Base-by-base conservation (phyloP, 2,329 filamentous ascomycete genomes). In the Gnomoniopsis sp. region DNA sequence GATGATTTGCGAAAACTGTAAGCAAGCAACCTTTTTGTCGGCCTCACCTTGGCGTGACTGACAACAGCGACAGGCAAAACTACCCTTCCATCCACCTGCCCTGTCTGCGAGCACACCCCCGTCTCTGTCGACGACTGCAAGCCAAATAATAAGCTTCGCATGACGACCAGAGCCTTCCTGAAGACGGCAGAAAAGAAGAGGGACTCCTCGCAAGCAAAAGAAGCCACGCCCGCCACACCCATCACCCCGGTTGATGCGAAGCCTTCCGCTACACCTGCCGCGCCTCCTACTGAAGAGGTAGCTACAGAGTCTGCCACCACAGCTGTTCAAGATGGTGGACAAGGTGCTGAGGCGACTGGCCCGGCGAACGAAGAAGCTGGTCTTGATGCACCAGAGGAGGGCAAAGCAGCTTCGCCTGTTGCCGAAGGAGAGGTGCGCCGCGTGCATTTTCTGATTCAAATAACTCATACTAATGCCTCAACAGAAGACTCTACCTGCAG, bases 171-270 rank as follows among this genome's bases (percentile, higher is more conserved):
- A 66, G 90, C 95, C 14, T 99, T 96, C 69, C 76, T 99, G 51
- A 90, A 93, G 68, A 96, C 89, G 0, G 90, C 92, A 65, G 90
- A 96, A 73, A 96, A 96, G 80, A 96, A 96, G 74, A 84, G 89
- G 62, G 89, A 93, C 67, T 83, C 85, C 53, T 79, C 79, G 47
- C 80, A 83, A 48, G 75, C 78, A 0, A 85, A 82, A 64, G 75
- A 83, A 58, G 62, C 69, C 3, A 75, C 76, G 54, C 75, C 70
- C 36, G 74, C 73, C 34, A 67, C 74, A 2, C 74, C 77, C 3
- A 64, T 68, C 23, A 67, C 70, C 0, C 75, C 80, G 2, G 68
- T 76, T 46, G 79, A 81, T 55, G 68, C 75, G 6, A 73, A 72
- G 33, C 70, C 72, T 3, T 65, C 67, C 10, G 67, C 72, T 34